phyloP scores from a whole-genome alignment of 1,284 basidiomycete species.

The Rhodotorula sp. region DNA sequence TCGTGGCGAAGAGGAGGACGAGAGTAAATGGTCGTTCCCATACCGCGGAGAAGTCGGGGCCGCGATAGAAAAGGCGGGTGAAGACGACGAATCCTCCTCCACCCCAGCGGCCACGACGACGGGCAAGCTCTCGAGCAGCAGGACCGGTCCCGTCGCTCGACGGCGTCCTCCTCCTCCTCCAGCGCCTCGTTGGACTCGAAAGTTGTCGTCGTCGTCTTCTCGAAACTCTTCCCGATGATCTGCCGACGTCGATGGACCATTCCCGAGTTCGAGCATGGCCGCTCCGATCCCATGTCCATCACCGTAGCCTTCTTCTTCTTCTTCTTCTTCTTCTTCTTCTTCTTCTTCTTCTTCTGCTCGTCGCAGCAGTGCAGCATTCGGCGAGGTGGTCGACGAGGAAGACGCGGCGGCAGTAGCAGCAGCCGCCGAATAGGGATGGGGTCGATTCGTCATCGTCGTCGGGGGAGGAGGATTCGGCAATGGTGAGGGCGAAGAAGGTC shows the following conservation, averaged over 20 bases:
- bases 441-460: no score
- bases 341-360: no score
- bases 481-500: slow-evolving; percentile 1
- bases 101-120: not conserved
- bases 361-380: no score
- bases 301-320: not conserved
- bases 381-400: not conserved
- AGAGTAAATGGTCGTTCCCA: not conserved
- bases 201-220: no score
- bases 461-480: no score
- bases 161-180: no score
- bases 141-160: not conserved
- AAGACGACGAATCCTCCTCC: no score
- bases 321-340: no score
- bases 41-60: not conserved
- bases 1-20: not conserved
- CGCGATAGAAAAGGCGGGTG: no score
- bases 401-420: not conserved
- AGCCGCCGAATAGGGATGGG: not conserved
- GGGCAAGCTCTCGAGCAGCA: not conserved
- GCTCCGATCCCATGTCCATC: slow-evolving; percentile 2
- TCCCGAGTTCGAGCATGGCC: slow-evolving; percentile 3
- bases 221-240: no score
- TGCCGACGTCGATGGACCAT: no score
- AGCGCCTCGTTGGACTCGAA: no score